Evolutionary conservation across 768 basidiomycete genomes (phyloP).

Genomic region (Naematelia encephala): DNA sequence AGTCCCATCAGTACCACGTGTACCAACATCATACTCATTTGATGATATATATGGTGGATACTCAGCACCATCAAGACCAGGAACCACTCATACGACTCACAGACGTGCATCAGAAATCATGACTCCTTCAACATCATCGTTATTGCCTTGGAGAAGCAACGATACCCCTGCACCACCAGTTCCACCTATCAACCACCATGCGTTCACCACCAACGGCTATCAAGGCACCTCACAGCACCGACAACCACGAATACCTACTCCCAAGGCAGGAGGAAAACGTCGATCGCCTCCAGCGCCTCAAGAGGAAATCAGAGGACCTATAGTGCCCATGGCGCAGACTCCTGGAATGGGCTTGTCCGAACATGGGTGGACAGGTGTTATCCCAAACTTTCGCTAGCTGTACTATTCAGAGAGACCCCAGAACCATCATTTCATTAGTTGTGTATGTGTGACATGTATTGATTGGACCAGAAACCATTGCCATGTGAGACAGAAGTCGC

Average conservation of each 20-base stretch:
- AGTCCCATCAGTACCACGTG: not conserved
- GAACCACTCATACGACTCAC: not conserved
- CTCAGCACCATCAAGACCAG: not conserved
- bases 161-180: not conserved
- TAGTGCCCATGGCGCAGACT: not conserved
- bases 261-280: not conserved
- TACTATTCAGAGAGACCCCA: no score
- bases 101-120: not conserved
- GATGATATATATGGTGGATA: not conserved
- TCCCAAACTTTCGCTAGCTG: not conserved
- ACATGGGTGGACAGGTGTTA: not conserved
- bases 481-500: no score
- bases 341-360: not conserved
- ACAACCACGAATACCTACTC: not conserved
- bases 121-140: not conserved
- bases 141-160: not conserved
- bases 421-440: no score
- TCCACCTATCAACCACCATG: not conserved
- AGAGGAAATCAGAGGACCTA: not conserved
- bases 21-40: not conserved
- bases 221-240: no score
- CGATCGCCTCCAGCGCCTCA: not conserved
- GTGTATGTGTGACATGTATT: no score
- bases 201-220: not conserved
- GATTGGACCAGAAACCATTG: no score